Evolutionary conservation across 2,329 filamentous ascomycete genomes (phyloP).

Genomic region (Penicillium frequentans): DNA sequence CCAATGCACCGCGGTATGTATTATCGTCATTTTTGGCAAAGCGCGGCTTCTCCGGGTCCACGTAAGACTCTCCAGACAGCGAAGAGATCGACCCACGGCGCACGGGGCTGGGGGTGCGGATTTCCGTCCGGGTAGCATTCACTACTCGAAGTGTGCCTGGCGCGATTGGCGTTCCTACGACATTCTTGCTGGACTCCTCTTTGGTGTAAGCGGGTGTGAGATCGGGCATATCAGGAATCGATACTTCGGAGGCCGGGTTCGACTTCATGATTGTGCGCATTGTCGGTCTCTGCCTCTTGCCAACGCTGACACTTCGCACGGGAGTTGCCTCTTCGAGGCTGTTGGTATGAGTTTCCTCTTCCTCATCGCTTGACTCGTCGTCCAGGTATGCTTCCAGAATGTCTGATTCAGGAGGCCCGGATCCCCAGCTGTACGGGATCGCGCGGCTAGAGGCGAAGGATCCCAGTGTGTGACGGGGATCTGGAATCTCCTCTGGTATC

Average conservation of each 20-base stretch:
- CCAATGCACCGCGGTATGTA: slow-evolving; percentile 13
- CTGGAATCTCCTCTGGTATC: slow-evolving; percentile 70
- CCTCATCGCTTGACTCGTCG: slow-evolving; percentile 23
- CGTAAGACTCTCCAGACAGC: slow-evolving; percentile 20
- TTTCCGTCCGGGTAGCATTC: background rate
- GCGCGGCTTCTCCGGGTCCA: slow-evolving; percentile 36
- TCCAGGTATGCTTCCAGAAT: slow-evolving; percentile 41
- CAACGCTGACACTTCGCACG: slow-evolving; percentile 45
- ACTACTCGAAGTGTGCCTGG: background rate
- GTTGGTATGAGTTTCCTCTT: slow-evolving; percentile 11
- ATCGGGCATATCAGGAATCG: slow-evolving; percentile 11
- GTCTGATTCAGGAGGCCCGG: slow-evolving; percentile 49
- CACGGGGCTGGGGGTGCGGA: slow-evolving; percentile 7
- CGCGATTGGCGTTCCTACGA: background rate
- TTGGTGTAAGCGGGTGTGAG: background rate
- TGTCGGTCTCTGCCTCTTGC: slow-evolving; percentile 42
- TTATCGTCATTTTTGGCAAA: slow-evolving; percentile 23
- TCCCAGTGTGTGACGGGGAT: slow-evolving; percentile 48
- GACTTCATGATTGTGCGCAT: slow-evolving; percentile 42
- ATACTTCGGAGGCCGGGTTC: slow-evolving; percentile 22
- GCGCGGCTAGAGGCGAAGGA: slow-evolving; percentile 71
- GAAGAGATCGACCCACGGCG: slow-evolving; percentile 17
- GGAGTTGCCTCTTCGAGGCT: slow-evolving; percentile 26
- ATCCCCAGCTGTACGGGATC: slow-evolving; percentile 68
- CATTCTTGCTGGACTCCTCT: background rate